phyloP scores from a whole-genome alignment of 2,329 filamentous ascomycete species.

The Verticillium nonalfalfae region DNA sequence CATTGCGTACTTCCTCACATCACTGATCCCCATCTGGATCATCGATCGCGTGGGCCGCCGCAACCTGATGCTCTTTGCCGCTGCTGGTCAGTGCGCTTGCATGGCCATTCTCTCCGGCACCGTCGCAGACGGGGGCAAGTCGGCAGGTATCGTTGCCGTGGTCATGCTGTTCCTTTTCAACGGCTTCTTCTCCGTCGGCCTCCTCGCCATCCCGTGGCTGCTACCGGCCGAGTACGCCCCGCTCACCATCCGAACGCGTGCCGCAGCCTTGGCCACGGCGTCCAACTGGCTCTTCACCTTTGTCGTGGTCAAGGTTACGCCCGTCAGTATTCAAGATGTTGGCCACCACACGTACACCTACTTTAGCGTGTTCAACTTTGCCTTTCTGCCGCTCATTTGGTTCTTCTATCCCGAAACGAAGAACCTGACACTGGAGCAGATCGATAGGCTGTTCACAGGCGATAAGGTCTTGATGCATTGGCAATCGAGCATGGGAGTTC shows the following conservation, averaged over 20 bases:
- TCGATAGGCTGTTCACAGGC: conserved; percentile 39
- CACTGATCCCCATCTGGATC: conserved; percentile 23
- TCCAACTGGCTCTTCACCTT: conserved; percentile 29
- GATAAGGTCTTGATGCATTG: conserved; percentile 56
- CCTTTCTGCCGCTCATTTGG: conserved; percentile 35
- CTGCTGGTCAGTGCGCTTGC: conserved; percentile 27
- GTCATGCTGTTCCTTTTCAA: conserved; percentile 38
- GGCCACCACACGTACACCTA: conserved; percentile 30
- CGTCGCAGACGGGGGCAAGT: conserved; percentile 26
- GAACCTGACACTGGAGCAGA: conserved; percentile 40
- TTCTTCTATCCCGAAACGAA: conserved; percentile 44
- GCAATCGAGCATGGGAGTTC: conserved; percentile 48
- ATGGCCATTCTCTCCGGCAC: conserved; percentile 41
- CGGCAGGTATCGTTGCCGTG: conserved; percentile 32
- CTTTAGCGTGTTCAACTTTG: conserved; percentile 28
- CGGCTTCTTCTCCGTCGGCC: conserved; percentile 33
- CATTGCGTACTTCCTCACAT: conserved; percentile 24
- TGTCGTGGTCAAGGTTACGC: conserved; percentile 30
- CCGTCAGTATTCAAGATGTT: conserved; percentile 27
- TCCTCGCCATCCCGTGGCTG: conserved; percentile 31
- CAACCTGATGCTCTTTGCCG: conserved; percentile 50
- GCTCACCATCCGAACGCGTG: conserved; percentile 28
- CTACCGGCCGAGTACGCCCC: conserved; percentile 37
- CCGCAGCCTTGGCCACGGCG: conserved; percentile 28
- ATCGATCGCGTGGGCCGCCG: conserved; percentile 42